A percentile compares a stretch with the other conserved stretches of the same genome.
Conservation (phyloP, 2,329 filamentous ascomycete species). For the Curvularia eragrostidis region DNA sequence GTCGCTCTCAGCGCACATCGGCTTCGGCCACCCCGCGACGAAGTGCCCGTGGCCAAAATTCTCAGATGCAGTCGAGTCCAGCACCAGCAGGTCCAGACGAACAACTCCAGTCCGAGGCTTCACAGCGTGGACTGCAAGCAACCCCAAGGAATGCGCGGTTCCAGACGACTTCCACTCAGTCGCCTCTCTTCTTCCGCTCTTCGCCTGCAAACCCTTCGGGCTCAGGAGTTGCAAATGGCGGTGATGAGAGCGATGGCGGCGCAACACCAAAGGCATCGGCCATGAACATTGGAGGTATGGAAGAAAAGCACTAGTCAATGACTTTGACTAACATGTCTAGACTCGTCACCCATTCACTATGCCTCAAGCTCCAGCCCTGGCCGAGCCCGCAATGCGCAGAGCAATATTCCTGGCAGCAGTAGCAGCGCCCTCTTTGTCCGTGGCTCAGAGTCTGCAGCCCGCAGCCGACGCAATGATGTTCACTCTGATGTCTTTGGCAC, state of each 20-base stretch:
- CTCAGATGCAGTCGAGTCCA: conserved; percentile 62
- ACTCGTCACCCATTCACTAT: conserved; percentile 92
- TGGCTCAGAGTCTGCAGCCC: conserved; percentile 61
- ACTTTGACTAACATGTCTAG: conserved; percentile 56
- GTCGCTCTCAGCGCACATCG: conserved; percentile 62
- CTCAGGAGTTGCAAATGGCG: conserved; percentile 50
- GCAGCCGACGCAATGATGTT: conserved; percentile 81
- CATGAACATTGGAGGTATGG: conserved; percentile 67
- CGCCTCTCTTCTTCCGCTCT: conserved; percentile 78
- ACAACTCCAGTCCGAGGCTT: conserved; percentile 53
- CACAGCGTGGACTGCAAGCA: conserved; percentile 48
- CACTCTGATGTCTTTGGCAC: conserved; percentile 70
- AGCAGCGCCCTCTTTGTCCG: conserved; percentile 87
- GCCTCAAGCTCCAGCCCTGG: conserved; percentile 87
- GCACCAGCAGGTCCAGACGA: conserved; percentile 50
- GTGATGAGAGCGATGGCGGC: conserved; percentile 64
- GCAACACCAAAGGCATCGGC: conserved; percentile 74
- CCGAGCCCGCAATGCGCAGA: conserved; percentile 63
- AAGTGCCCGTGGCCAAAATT: conserved; percentile 60
- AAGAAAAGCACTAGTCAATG: not conserved
- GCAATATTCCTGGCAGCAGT: conserved; percentile 78
- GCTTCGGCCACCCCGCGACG: conserved; percentile 63
- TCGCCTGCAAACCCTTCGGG: conserved; percentile 60
- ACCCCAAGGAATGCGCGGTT: conserved; percentile 58
- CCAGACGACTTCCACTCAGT: conserved; percentile 60